These are phyloP conservation scores for Eleusine coracana DNA, from an alignment of 176 grass and related monocot genomes.

Conservation along the genomic window DNA sequence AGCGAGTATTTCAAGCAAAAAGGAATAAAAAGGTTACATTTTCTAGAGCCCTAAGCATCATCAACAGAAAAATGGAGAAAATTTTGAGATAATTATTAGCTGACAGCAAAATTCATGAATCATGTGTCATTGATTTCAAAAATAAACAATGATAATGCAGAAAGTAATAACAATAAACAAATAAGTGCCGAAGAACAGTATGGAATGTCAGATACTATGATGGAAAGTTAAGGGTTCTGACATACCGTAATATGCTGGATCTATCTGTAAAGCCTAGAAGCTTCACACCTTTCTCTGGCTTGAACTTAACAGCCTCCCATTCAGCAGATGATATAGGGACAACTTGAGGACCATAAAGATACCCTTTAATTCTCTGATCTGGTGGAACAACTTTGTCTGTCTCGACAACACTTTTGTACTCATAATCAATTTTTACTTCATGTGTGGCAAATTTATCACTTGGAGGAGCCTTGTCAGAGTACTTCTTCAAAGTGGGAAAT, in stretches of 20 bases:
- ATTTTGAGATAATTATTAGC: conserved; percentile 7
- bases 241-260: conserved; percentile 68
- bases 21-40: neutral
- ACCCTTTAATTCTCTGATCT: conserved; percentile 96
- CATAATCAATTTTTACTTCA: conserved; percentile 89
- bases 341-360: conserved; percentile 96
- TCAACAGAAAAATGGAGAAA: neutral
- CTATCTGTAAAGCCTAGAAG: conserved; percentile 89
- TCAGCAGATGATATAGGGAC: conserved; percentile 84
- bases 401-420: conserved; percentile 82
- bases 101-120: conserved; percentile 21
- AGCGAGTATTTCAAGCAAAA: conserved; percentile 4
- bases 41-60: neutral
- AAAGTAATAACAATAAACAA: neutral
- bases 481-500: conserved; percentile 90
- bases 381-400: conserved; percentile 83
- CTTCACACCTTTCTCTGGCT: conserved; percentile 91
- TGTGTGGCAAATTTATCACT: conserved; percentile 79
- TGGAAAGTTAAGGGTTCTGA: conserved; percentile 22
- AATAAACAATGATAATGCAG: conserved; percentile 21
- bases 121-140: conserved; percentile 9
- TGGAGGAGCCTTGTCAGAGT: conserved; percentile 80
- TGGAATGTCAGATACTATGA: conserved; percentile 8
- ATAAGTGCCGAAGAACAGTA: conserved; percentile 30
- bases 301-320: conserved; percentile 83